These are phyloP conservation scores for Sarcodon sp. DNA, from an alignment of 768 basidiomycete species.

Conservation along the genomic window DNA sequence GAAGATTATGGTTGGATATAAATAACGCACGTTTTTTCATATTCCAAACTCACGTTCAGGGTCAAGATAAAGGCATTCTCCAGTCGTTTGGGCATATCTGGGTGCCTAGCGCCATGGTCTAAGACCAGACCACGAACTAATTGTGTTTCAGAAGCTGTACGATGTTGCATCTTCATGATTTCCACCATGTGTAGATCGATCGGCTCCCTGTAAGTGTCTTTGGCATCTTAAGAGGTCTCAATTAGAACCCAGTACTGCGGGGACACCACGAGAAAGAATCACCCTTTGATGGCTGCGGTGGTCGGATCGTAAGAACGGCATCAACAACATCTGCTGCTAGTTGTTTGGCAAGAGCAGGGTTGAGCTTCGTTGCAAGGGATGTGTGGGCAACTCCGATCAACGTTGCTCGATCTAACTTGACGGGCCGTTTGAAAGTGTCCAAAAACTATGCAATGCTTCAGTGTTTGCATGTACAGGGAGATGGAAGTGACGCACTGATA, in stretches of 20 bases:
- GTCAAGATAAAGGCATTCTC: constrained; percentile 94
- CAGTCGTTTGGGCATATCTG: constrained; percentile 97
- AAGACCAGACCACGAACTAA: constrained; percentile 90
- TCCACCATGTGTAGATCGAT: constrained; percentile 99
- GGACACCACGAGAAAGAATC: constrained; percentile 9
- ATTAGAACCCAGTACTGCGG: constrained; percentile 11
- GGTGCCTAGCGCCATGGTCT: constrained; percentile 95
- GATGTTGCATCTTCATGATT: constrained; percentile 99
- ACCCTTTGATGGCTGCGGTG: constrained; percentile 52
- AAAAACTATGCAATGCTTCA: constrained; percentile 57
- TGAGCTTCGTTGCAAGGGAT: constrained; percentile 92
- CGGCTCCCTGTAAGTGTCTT: constrained; percentile 69
- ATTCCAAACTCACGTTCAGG: constrained; percentile 94
- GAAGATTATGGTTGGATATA: not conserved
- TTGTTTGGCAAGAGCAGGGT: constrained; percentile 66
- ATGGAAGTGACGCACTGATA: constrained; percentile 43
- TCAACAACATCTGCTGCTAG: constrained; percentile 91
- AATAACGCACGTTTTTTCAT: constrained; percentile 90
- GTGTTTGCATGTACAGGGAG: constrained; percentile 4
- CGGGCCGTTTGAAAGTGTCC: constrained; percentile 73
- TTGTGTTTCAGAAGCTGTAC: constrained; percentile 94
- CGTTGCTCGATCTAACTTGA: constrained; percentile 76
- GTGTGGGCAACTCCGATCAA: constrained; percentile 90
- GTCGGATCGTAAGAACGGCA: constrained; percentile 82
- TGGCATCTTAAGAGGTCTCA: constrained; percentile 27